Conservation (phyloP, 2,329 filamentous ascomycete genomes). For the Orbilia blumenaviensis region DNA sequence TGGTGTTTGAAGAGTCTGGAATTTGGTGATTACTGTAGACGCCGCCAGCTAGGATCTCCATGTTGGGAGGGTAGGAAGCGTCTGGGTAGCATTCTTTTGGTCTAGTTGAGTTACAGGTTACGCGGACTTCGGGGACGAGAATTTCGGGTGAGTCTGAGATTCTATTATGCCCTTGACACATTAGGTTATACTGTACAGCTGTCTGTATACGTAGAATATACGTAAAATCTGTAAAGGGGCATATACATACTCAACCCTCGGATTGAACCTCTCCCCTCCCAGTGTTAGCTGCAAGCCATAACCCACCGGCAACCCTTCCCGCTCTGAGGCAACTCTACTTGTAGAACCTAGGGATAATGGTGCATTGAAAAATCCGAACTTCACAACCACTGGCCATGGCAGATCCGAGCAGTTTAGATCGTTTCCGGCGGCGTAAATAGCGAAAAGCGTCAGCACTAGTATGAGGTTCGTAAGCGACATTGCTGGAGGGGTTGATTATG, state of each 20-base stretch:
- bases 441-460: too few species aligned
- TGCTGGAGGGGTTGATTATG: too few species aligned
- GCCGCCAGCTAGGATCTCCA: background rate
- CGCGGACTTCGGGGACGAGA: background rate
- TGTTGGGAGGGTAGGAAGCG: background rate
- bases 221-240: background rate
- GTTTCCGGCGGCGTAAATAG: too few species aligned
- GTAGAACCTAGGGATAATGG: background rate
- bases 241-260: background rate
- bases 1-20: background rate
- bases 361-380: background rate
- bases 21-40: background rate
- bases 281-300: background rate
- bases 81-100: background rate
- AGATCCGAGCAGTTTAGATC: too few species aligned
- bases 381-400: background rate
- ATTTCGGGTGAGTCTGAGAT: background rate
- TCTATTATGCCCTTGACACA: background rate
- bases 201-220: too few species aligned
- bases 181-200: too few species aligned
- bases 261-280: background rate
- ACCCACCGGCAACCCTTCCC: background rate
- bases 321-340: background rate
- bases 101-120: background rate
- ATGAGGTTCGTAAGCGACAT: too few species aligned